Evolutionary conservation across 768 basidiomycete genomes (phyloP), one percentile per base, ranked within the genome.

Genomic region (Pulveroboletus sp.): DNA sequence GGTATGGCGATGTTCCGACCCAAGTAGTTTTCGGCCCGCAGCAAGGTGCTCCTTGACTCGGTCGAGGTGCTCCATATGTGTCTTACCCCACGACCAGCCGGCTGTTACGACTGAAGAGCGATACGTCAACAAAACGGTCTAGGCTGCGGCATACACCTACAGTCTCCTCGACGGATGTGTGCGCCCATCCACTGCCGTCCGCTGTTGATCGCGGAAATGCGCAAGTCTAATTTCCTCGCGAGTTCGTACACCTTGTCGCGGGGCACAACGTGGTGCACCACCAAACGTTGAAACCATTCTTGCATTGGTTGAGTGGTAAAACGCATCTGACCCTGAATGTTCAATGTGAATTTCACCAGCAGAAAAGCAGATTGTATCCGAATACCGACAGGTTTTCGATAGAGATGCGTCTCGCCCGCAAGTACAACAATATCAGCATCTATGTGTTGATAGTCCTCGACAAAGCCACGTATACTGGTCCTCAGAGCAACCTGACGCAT

Each of bases 81-180:
- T 52, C 38, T 53, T 50, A 7, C 50, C 68, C 67, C 70, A 69
- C 37, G 45, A 61, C 68, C 72, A 74, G 43, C 56, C 68, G 33
- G 19, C 27, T 6, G 53, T 49, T 11, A 67, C 54, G 42, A 65
- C 66, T 58, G 37, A 52, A 50, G 52, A 44, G 44, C 7, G 24
- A 37, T 13, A 2, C 8, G 25, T 41, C 19, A 59, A 40, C 6
- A 8, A 31, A 20, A 32, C 5, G 16, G 7, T 17, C 10, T 12
- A 9, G 20, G 14, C 21, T 6, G 12, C n/a, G 17, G 9, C 7
- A 5, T 36, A 41, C 6, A 55, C 68, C 40, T 48, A 71, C 68
- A 72, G 45, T 73, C 71, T 27, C 72, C 72, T 35, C 72, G 67
- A 23, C 69, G 71, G 51, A 72, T 58, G 40, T 72, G 71, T 6